phyloP scores from a whole-genome alignment of 2,329 filamentous ascomycete species.

The Thielaviopsis euricoi region DNA sequence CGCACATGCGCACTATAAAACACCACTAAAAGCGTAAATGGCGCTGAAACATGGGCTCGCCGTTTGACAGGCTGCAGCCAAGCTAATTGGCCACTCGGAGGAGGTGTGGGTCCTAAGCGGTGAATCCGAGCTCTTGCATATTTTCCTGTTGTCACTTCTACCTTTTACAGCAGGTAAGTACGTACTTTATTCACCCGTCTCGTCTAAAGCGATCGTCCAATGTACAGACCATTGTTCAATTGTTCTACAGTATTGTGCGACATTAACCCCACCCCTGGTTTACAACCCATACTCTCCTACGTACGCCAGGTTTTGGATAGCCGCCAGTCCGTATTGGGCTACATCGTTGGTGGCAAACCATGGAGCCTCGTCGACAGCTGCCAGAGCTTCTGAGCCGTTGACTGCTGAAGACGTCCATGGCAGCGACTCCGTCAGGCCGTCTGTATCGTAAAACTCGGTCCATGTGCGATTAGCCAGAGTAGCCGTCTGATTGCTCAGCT shows the following conservation, averaged over 20 bases:
- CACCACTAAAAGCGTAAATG: background rate
- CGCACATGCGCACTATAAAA: background rate
- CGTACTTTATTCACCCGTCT: too few species aligned
- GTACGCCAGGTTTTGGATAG: conserved; percentile 36
- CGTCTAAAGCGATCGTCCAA: too few species aligned
- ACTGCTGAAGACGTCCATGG: conserved; percentile 25
- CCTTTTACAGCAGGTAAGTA: too few species aligned
- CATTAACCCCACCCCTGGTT: too few species aligned
- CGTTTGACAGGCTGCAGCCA: background rate
- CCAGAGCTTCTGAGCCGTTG: conserved; percentile 26
- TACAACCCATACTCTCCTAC: conserved; percentile 15
- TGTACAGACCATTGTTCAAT: too few species aligned
- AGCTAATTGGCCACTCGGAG: background rate
- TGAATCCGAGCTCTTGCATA: background rate
- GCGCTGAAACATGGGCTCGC: background rate
- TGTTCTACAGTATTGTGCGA: too few species aligned
- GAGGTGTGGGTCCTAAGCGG: background rate
- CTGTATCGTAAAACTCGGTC: conserved; percentile 33
- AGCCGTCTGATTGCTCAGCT: conserved; percentile 25
- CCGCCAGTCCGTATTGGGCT: conserved; percentile 39
- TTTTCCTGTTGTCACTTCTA: too few species aligned
- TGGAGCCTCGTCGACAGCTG: conserved; percentile 34
- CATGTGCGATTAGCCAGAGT: conserved; percentile 32
- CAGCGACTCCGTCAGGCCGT: conserved; percentile 25
- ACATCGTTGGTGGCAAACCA: conserved; percentile 42